phyloP scores from a whole-genome alignment of 1,284 basidiomycete species.

The Cryptococcus sp. region DNA sequence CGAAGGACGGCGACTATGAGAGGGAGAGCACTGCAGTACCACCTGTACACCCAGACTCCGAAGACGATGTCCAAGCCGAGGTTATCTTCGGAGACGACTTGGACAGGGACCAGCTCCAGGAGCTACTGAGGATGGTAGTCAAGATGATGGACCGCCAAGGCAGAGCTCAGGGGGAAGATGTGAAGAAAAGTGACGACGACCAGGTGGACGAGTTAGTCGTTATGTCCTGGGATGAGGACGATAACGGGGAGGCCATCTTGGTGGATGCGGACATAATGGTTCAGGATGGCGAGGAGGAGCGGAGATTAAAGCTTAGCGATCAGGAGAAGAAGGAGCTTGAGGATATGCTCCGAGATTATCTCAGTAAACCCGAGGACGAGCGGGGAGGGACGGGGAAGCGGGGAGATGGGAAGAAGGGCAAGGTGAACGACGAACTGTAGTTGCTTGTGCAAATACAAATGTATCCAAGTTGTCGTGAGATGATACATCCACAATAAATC shows the following conservation, averaged over 20 bases:
- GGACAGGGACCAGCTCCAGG: background rate
- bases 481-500: background rate
- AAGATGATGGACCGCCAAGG: background rate
- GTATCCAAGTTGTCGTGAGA: background rate
- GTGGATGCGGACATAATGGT: slow-evolving; percentile 12
- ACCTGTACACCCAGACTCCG: no score
- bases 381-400: background rate
- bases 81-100: no score
- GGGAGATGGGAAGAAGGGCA: background rate
- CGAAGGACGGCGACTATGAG: background rate
- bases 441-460: background rate
- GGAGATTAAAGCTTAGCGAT: background rate
- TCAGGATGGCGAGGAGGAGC: background rate
- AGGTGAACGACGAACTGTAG: slow-evolving; percentile 3
- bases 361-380: slow-evolving; percentile 1
- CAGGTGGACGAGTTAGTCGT: slow-evolving; percentile 16
- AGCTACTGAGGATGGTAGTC: background rate
- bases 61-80: no score
- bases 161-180: slow-evolving; percentile 4
- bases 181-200: background rate
- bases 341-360: slow-evolving; percentile 13
- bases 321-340: slow-evolving; percentile 16
- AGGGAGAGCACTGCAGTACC: background rate
- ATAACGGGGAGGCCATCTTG: slow-evolving; percentile 10
- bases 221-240: slow-evolving; percentile 18